phyloP scores from a whole-genome alignment of 495 filamentous ascomycete genomes.

The Penicillium canescens region DNA sequence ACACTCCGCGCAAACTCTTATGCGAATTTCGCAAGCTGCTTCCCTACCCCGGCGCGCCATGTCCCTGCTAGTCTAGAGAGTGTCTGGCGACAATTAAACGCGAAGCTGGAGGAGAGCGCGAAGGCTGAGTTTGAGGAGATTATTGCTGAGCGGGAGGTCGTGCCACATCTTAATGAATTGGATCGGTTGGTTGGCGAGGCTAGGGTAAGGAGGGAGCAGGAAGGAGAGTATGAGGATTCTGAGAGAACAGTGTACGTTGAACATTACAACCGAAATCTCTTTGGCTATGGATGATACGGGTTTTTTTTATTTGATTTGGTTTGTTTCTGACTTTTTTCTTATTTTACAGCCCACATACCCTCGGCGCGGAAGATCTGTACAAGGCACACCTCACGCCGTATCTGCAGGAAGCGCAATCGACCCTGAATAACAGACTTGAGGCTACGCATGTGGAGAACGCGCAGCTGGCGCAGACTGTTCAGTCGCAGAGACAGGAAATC shows the following conservation, averaged over 20 bases:
- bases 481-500: slow-evolving; percentile 72
- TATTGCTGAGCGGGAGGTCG: slow-evolving; percentile 65
- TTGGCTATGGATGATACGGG: not conserved
- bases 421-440: slow-evolving; percentile 62
- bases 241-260: slow-evolving; percentile 39
- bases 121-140: slow-evolving; percentile 76
- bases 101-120: slow-evolving; percentile 60
- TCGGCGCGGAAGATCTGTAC: slow-evolving; percentile 67
- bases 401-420: slow-evolving; percentile 57
- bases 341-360: slow-evolving; percentile 65
- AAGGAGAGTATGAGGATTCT: slow-evolving; percentile 16
- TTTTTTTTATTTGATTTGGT: not conserved
- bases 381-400: slow-evolving; percentile 71
- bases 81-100: slow-evolving; percentile 71
- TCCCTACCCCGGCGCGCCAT: slow-evolving; percentile 75
- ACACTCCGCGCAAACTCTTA: slow-evolving; percentile 74
- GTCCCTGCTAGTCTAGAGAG: slow-evolving; percentile 65
- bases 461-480: slow-evolving; percentile 59
- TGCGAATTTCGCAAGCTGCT: slow-evolving; percentile 81
- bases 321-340: slow-evolving; percentile 5
- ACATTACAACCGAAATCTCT: not conserved
- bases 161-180: slow-evolving; percentile 76
- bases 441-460: slow-evolving; percentile 65
- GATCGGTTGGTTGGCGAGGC: slow-evolving; percentile 75
- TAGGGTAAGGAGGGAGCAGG: slow-evolving; percentile 53